A percentile compares a stretch with the other conserved stretches of the same genome.
Conservation (phyloP, 2,329 filamentous ascomycete genomes). For the Clonostachys byssicola region DNA sequence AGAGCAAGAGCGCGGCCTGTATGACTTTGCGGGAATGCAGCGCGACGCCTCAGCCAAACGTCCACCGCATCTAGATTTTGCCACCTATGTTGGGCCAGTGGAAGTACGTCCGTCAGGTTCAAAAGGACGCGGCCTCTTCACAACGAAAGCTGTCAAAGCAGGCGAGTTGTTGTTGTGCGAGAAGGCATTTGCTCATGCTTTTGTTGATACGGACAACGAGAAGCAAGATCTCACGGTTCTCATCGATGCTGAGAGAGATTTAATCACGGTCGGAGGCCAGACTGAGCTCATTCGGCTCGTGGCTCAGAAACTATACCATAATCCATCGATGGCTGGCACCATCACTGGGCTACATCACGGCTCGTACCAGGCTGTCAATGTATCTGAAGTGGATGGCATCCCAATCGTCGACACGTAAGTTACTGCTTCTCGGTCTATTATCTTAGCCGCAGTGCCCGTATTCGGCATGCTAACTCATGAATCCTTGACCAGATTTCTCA, state of each 20-base stretch:
- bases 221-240: background rate
- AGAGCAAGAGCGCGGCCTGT: background rate
- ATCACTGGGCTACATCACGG: background rate
- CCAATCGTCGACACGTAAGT: background rate
- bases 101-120: background rate
- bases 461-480: background rate
- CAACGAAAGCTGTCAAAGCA: background rate
- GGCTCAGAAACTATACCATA: background rate
- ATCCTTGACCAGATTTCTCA: background rate
- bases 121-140: background rate
- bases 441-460: background rate
- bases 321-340: background rate
- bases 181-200: background rate
- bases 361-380: background rate
- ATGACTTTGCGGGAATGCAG: background rate
- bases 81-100: background rate
- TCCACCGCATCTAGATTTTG: background rate
- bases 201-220: background rate
- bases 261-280: background rate
- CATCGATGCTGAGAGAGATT: background rate
- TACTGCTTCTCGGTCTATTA: background rate
- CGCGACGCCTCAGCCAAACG: background rate
- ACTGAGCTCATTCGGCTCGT: background rate
- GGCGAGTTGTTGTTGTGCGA: background rate
- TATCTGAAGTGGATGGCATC: background rate